These are phyloP conservation scores for Diaporthe capsici DNA, from an alignment of 2,329 filamentous ascomycete genomes.

Conservation along the genomic window DNA sequence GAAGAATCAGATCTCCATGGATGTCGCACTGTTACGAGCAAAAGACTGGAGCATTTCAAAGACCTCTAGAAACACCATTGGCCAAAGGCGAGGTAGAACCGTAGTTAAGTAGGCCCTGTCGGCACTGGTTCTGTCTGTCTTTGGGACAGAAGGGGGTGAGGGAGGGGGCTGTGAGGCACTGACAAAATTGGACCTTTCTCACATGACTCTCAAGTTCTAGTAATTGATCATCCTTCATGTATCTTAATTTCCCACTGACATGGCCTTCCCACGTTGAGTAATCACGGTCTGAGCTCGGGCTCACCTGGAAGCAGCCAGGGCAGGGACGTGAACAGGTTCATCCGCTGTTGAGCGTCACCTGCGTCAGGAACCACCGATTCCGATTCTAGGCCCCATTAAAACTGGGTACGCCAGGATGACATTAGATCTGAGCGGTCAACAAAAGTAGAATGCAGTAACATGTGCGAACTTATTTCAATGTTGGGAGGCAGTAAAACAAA, in stretches of 20 bases:
- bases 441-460: not conserved
- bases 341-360: not conserved
- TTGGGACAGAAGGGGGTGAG: too few species aligned
- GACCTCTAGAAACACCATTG: not conserved
- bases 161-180: too few species aligned
- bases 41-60: too few species aligned
- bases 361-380: not conserved
- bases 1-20: not conserved
- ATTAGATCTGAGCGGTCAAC: not conserved
- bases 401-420: not conserved
- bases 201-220: too few species aligned
- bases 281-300: not conserved
- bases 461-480: not conserved
- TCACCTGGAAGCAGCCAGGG: not conserved
- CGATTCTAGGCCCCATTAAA: not conserved
- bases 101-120: too few species aligned
- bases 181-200: too few species aligned
- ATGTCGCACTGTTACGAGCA: not conserved
- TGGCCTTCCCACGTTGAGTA: not conserved
- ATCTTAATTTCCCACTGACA: not conserved
- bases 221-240: not conserved
- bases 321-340: not conserved
- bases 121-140: too few species aligned
- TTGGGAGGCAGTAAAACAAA: not conserved
- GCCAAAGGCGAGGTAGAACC: not conserved